Evolutionary conservation across 768 basidiomycete genomes (phyloP), one percentile per base, ranked within the genome.

Genomic region (Boletales sp.): DNA sequence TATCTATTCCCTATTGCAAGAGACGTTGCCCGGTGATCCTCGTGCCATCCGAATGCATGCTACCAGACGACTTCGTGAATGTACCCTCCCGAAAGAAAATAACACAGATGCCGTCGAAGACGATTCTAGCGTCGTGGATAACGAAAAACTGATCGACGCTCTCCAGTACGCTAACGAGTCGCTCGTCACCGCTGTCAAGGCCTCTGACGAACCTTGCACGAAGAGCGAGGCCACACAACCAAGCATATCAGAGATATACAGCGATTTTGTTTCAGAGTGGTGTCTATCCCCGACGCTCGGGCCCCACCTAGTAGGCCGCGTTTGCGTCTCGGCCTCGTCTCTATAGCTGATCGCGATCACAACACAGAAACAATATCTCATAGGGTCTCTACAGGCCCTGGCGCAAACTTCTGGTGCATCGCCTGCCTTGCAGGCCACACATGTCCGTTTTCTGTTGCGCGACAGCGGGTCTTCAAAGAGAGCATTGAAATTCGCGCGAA

Each of bases 311-410:
- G 70, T 72, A 66, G 67, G 14, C 32, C 21, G 9, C 21, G 36
- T 41, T 15, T 36, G 18, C 4, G 5, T 37, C 42, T 38, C n/a
- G 32, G 5, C n/a, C 25, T 17, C 15, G 1, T 39, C 3, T 41
- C 13, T 49, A 50, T 30, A 36, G 13, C 41, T 57, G n/a, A 46
- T 43, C 43, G 43, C 15, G 35, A 32, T 21, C 33, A 8, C 25
- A 11, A 35, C 2, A 40, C 63, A 86, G 85, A 80, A 76, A 69
- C 54, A 62, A 46, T 90, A 84, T 65, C 70, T 87, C 35, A 64
- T 75, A 50, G 63, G 64, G 37, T 77, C 74, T 39, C 58, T 83
- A 52, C 69, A 71, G 37, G 61, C 64, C 36, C 52, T 75, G 35
- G 67, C 72, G 36, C 58, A 60, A 46, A 48, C 31, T 12, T 31